Evolutionary conservation across 2,329 filamentous ascomycete species (phyloP), one percentile per base, ranked within the genome.

Genomic region (Macrophomina pseudophaseolina): DNA sequence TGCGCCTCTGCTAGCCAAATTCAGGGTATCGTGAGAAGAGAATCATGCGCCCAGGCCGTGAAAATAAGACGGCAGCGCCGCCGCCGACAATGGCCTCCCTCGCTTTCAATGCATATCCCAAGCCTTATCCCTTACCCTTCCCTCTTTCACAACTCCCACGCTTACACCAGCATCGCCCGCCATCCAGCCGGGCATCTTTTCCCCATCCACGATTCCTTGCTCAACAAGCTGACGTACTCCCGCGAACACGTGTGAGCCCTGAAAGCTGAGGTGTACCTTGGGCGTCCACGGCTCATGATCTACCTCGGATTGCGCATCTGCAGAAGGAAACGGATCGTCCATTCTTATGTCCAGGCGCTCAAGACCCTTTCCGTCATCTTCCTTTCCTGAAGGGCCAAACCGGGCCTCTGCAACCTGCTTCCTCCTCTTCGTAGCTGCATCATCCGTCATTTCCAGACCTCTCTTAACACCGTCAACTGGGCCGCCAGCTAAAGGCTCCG

Each of bases 161-260:
- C 91, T 95, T 5, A 95, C 88, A 0, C 89, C 91, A 52, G 93
- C 91, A 73, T 97, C 93, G 1, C 93, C 93, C 0, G 92, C 95
- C 89, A 97, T 90, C 92, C 93, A 97, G 0, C 91, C 91, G 0
- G 93, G 93, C 90, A 96, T 94, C 65, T 83, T 86, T 72, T 89
- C 85, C 1, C 92, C 90, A 74, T 96, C 88, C 32, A 97, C 82
- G 60, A 91, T 84, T 0, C 92, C 92, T 16, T 87, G 80, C 76
- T 96, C 92, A 0, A 94, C 90, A 38, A 97, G 83, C 73, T 90
- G 88, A 56, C 92, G 85, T 30, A 97, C 84, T 0, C 93, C 93
- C 0, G 90, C 89, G 79, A 96, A 94, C 2, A 97, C 88, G 74
- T 97, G 92, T 0, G 85, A 78, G 0, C 93, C 93, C 46, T 89